Percentiles rank a stretch among this genome's conserved stretches.
Conservation (phyloP, 176 grass and related monocot genomes). For the Saccharum spontaneum region DNA sequence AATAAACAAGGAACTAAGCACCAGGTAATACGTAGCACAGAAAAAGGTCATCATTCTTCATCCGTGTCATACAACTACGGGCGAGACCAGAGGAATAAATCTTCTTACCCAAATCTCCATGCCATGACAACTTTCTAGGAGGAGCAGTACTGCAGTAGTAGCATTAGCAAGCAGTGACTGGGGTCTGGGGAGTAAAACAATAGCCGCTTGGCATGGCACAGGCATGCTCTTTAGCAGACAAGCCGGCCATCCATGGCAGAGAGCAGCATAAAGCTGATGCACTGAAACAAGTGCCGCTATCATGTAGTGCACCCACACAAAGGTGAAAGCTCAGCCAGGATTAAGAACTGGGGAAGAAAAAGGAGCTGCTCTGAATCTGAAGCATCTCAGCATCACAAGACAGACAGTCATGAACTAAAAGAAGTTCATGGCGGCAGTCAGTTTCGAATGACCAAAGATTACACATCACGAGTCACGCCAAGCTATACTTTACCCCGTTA, state of each 20-base stretch:
- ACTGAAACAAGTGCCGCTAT: constrained; percentile 24
- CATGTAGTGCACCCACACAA: not conserved
- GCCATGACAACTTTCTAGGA: not conserved
- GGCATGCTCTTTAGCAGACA: constrained; percentile 43
- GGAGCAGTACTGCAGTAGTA: not conserved
- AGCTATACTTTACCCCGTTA: not conserved
- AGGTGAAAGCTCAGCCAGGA: constrained; percentile 1
- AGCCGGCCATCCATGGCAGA: constrained; percentile 19
- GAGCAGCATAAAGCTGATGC: constrained; percentile 28
- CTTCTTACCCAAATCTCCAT: not conserved
- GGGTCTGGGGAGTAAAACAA: not conserved
- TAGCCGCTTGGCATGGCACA: not conserved
- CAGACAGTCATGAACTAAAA: not conserved
- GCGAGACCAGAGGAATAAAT: constrained; percentile 15
- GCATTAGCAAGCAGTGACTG: not conserved
- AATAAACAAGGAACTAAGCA: constrained; percentile 22
- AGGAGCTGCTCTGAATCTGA: not conserved
- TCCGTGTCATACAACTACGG: not conserved
- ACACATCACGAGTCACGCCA: not conserved
- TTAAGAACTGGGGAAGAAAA: not conserved
- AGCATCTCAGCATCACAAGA: not conserved
- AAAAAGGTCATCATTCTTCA: constrained; percentile 2
- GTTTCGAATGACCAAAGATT: not conserved
- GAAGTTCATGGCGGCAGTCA: not conserved
- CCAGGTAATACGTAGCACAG: not conserved